phyloP scores from a whole-genome alignment of 2,329 filamentous ascomycete species.

The Beauveria caledonica region DNA sequence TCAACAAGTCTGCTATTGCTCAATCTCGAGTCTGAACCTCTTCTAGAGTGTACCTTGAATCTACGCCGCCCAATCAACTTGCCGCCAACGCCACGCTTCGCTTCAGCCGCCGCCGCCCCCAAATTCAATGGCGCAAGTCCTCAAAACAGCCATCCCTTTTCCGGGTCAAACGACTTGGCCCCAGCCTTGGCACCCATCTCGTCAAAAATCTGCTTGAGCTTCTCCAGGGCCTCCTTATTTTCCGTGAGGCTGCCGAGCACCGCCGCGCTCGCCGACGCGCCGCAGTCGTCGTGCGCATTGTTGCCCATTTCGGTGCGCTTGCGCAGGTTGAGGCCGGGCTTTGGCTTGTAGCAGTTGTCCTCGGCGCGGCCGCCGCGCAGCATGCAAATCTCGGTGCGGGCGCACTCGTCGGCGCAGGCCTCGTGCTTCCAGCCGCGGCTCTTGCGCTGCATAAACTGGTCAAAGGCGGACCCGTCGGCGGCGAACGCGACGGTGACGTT shows the following conservation, averaged over 20 bases:
- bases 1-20: not conserved
- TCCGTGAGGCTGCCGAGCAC: conserved; percentile 20
- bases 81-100: too few relatives aligned
- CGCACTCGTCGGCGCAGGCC: conserved; percentile 35
- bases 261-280: conserved; percentile 20
- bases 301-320: conserved; percentile 22
- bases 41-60: not conserved
- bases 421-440: conserved; percentile 36
- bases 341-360: conserved; percentile 39
- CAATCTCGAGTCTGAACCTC: not conserved
- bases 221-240: conserved; percentile 19
- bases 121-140: not conserved
- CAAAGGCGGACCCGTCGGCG: conserved; percentile 33
- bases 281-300: conserved; percentile 22
- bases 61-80: not conserved
- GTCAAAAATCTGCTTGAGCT: conserved; percentile 15
- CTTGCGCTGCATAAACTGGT: conserved; percentile 38
- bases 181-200: not conserved
- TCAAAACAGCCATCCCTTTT: not conserved
- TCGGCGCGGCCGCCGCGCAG: conserved; percentile 43
- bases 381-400: conserved; percentile 39
- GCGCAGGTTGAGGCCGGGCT: conserved; percentile 25
- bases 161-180: not conserved
- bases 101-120: too few relatives aligned
- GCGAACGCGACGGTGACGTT: conserved; percentile 44